Evolutionary conservation across 2,329 filamentous ascomycete genomes (phyloP).

Genomic region (Stemphylium lycopersici): DNA sequence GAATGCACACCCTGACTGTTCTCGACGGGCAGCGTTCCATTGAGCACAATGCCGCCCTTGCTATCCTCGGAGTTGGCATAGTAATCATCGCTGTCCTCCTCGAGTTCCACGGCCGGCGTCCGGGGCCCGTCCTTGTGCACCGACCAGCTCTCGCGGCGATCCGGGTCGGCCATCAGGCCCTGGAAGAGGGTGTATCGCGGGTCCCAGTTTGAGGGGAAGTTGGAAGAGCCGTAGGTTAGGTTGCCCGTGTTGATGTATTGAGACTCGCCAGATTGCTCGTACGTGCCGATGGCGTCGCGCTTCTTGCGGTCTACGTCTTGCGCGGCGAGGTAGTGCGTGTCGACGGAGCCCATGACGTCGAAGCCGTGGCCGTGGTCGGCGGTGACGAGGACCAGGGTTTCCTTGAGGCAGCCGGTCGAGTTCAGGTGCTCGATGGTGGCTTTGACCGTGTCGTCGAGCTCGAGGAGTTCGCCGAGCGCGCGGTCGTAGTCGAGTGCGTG

Average conservation of each 20-base stretch:
- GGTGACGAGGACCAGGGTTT: constrained; percentile 80
- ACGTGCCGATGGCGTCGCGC: constrained; percentile 75
- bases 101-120: constrained; percentile 62
- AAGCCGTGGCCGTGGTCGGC: constrained; percentile 92
- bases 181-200: constrained; percentile 80
- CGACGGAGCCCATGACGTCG: constrained; percentile 81
- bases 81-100: constrained; percentile 59
- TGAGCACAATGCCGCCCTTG: constrained; percentile 71
- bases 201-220: constrained; percentile 86
- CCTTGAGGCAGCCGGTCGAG: constrained; percentile 68
- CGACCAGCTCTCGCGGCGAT: constrained; percentile 76
- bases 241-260: constrained; percentile 72
- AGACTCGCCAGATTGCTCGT: constrained; percentile 74
- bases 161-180: constrained; percentile 73
- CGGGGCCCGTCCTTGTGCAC: constrained; percentile 72
- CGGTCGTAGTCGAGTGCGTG: constrained; percentile 84
- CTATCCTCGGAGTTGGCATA: constrained; percentile 73
- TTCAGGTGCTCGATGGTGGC: constrained; percentile 75
- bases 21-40: constrained; percentile 72
- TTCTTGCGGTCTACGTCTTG: constrained; percentile 72
- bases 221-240: constrained; percentile 65
- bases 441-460: constrained; percentile 82
- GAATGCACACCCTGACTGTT: constrained; percentile 62
- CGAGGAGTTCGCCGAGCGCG: constrained; percentile 81
- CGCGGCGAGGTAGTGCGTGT: constrained; percentile 75